Base-by-base conservation (phyloP, 2,329 filamentous ascomycete genomes). In the Ophiocordyceps camponoti-rufipedis region DNA sequence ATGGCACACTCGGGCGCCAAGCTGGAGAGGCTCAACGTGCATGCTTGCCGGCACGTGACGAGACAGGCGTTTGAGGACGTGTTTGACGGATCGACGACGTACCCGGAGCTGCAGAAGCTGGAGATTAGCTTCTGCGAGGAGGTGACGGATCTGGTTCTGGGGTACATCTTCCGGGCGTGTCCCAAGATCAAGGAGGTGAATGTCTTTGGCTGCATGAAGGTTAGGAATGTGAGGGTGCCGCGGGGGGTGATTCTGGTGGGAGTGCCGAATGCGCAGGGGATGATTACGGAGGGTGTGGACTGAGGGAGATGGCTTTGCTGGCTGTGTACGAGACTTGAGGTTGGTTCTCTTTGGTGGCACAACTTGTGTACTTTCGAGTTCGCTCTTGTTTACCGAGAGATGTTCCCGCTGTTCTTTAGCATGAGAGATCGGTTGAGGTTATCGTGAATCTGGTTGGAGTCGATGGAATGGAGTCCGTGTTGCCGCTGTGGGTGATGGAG, bases 1-100 rank as follows among this genome's bases (percentile, higher is more conserved):
- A 94, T 95, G 85, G 64, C 67, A 0, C 89, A 95, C 57, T 94
- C 87, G 0, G 84, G 85, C 4, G 57, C 63, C 1, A 68, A 63
- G 11, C 62, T 96, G 2, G 69, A 71, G 48, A 66, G 72, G 39
- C 67, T 96, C 32, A 84, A 93, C 55, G 68, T 95, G n/a, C 75
- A 85, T 13, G 84, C 82, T 0, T 94, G 86, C 56, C 80, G 89
- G 3, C 82, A 94, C 58, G 88, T 96, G 50, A 72, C 76, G 1
- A 69, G 72, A 32, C 64, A 73, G 14, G 78, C 84, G 0, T 87
- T 94, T 48, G 77, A 85, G 49, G 71, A 80, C 10, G 80, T 82
- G 0, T 95, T 96, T 55, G 63, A 67, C 6, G 61, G 64, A 9
- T 69, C 69, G 23, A 74, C 71, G 41, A 50, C 45, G 1, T 95